Percentiles rank a stretch among this genome's conserved stretches.
Conservation (phyloP, 129 eudicot species). For the Cynara cardunculus region DNA sequence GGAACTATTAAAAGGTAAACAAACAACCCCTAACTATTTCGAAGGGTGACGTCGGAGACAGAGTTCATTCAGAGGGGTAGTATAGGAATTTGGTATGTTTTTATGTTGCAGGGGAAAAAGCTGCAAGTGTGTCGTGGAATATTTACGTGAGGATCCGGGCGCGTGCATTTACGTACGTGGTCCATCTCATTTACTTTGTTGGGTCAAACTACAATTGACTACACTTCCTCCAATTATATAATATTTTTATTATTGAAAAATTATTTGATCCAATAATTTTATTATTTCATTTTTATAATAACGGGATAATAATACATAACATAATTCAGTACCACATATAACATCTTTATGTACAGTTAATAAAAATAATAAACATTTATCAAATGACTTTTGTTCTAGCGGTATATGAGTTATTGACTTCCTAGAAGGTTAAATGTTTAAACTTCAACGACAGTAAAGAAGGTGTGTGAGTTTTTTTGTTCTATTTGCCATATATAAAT, state of each 20-base stretch:
- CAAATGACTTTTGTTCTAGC: too few relatives aligned
- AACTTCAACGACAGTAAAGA: too few relatives aligned
- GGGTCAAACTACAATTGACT: conserved; percentile 16
- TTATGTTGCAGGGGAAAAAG: background rate
- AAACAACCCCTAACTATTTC: too few relatives aligned
- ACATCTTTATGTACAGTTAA: background rate
- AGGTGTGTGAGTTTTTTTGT: too few relatives aligned
- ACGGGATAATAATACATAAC: background rate
- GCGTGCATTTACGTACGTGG: conserved; percentile 13
- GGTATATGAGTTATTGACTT: too few relatives aligned
- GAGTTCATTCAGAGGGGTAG: background rate
- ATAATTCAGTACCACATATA: background rate
- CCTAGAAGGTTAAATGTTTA: too few relatives aligned
- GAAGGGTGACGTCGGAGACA: background rate
- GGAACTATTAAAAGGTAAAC: too few relatives aligned
- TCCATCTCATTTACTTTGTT: conserved; percentile 12
- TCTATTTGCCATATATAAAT: too few relatives aligned
- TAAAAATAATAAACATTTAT: background rate
- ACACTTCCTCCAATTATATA: background rate
- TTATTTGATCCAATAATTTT: background rate
- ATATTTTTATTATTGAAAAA: background rate
- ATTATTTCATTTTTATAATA: background rate
- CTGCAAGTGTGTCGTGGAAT: background rate
- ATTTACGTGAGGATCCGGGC: background rate
- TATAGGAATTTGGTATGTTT: background rate